Conservation (phyloP, 257 asterid species). For the Solanum virginianum region DNA sequence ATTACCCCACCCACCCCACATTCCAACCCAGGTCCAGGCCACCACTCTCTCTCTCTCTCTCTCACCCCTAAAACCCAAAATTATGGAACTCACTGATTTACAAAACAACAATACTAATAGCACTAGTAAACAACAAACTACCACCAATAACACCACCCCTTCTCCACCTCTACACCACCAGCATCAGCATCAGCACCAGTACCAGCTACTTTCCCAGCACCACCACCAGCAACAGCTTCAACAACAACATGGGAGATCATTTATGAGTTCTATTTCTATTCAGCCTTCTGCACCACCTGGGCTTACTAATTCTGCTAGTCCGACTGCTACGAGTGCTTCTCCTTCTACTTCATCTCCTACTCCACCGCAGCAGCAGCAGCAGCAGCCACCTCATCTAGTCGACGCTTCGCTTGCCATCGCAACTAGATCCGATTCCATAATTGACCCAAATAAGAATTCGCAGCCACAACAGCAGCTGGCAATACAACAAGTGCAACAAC, state of each 20-base stretch:
- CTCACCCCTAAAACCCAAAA: not conserved
- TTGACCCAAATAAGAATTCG: constrained; percentile 20
- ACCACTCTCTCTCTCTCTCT: not conserved
- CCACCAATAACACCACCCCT: constrained; percentile 10
- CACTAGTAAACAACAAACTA: not conserved
- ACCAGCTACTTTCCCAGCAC: not conserved
- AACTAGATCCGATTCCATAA: constrained; percentile 38
- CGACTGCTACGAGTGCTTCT: constrained; percentile 2
- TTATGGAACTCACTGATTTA: constrained; percentile 54
- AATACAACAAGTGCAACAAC: not conserved
- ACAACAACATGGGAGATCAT: constrained; percentile 8
- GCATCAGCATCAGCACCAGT: constrained; percentile 14
- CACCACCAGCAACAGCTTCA: constrained; percentile 10
- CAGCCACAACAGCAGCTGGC: constrained; percentile 3
- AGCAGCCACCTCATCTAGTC: constrained; percentile 14
- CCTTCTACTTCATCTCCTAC: constrained; percentile 14
- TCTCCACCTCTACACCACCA: constrained; percentile 24
- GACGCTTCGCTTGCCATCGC: constrained; percentile 56
- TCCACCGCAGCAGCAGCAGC: constrained; percentile 4
- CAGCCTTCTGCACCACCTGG: not conserved
- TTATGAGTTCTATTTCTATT: constrained; percentile 20
- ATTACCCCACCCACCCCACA: constrained; percentile 24
- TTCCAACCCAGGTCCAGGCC: not conserved
- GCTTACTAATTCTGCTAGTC: not conserved
- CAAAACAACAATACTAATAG: constrained; percentile 9